Percentiles rank a stretch among this genome's conserved stretches.
phyloP scores from a whole-genome alignment of 1,284 basidiomycete genomes.

The Wallemia ichthyophaga region DNA sequence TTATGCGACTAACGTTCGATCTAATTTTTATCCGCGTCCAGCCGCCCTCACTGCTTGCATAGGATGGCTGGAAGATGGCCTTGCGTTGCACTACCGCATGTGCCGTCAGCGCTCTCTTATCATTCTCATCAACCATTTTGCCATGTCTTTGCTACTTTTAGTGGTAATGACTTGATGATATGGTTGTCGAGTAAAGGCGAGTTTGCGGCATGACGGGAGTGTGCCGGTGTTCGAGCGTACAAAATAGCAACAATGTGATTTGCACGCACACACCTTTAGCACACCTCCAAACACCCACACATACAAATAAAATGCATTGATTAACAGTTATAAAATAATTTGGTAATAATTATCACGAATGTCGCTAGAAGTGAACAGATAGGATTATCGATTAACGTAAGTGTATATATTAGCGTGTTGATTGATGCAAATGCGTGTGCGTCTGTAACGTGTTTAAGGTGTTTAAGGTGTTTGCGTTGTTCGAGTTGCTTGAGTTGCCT shows the following conservation, averaged over 20 bases:
- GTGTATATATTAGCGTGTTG: not conserved
- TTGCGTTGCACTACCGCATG: not conserved
- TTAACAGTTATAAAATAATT: not conserved
- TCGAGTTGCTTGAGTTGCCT: no score
- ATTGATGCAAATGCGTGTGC: not conserved
- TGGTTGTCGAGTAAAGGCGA: not conserved
- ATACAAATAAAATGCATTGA: not conserved
- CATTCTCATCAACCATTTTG: not conserved
- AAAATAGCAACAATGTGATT: no score
- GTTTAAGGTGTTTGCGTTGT: no score
- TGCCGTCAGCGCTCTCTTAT: not conserved
- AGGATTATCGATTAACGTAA: not conserved
- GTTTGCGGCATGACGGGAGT: not conserved
- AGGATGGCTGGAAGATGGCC: not conserved
- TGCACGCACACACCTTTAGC: no score
- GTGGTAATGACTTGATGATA: not conserved
- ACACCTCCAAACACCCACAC: no score
- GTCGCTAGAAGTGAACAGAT: no score
- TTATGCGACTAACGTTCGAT: conserved; percentile 1
- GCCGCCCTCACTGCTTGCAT: not conserved
- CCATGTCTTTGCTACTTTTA: not conserved
- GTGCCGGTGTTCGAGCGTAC: not conserved
- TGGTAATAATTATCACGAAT: not conserved
- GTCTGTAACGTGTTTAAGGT: no score
- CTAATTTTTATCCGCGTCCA: conserved; percentile 1